phyloP scores from a whole-genome alignment of 176 grass and related monocot genomes.

The Guadua angustifolia region DNA sequence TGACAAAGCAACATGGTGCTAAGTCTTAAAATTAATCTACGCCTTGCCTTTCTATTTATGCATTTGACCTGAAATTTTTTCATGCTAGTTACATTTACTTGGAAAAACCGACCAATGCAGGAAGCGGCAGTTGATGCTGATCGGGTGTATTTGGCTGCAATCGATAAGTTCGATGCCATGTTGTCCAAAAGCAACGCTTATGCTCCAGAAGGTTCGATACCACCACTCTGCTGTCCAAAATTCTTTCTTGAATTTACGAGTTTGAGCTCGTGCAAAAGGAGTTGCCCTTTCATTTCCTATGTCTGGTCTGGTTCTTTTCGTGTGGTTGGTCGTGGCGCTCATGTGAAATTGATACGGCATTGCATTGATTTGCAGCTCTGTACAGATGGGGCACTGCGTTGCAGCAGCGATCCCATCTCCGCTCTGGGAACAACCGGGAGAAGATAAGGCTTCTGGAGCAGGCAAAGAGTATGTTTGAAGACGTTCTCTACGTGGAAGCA shows the following conservation, averaged over 20 bases:
- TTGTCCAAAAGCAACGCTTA: conserved; percentile 73
- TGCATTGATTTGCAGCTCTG: conserved; percentile 67
- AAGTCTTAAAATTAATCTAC: background rate
- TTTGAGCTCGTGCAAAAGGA: background rate
- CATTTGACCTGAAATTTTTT: background rate
- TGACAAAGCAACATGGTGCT: background rate
- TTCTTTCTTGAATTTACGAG: background rate
- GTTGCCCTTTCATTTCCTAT: background rate
- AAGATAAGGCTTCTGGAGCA: conserved; percentile 87
- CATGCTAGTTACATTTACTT: conserved; percentile 6
- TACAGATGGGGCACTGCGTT: conserved; percentile 86
- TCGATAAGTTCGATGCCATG: conserved; percentile 95
- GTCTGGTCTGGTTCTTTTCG: background rate
- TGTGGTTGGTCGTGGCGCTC: conserved; percentile 8
- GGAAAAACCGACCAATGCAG: conserved; percentile 54
- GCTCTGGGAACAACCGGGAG: conserved; percentile 59
- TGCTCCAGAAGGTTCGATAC: conserved; percentile 71
- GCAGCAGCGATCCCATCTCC: conserved; percentile 79
- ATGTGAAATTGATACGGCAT: background rate
- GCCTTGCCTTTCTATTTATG: background rate
- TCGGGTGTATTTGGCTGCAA: conserved; percentile 82
- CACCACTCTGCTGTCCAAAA: background rate
- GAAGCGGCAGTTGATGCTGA: conserved; percentile 86
- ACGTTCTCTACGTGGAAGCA: conserved; percentile 77
- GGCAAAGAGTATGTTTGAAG: conserved; percentile 90